phyloP scores from a whole-genome alignment of 768 basidiomycete species.

The Cystobasidium tubakii region DNA sequence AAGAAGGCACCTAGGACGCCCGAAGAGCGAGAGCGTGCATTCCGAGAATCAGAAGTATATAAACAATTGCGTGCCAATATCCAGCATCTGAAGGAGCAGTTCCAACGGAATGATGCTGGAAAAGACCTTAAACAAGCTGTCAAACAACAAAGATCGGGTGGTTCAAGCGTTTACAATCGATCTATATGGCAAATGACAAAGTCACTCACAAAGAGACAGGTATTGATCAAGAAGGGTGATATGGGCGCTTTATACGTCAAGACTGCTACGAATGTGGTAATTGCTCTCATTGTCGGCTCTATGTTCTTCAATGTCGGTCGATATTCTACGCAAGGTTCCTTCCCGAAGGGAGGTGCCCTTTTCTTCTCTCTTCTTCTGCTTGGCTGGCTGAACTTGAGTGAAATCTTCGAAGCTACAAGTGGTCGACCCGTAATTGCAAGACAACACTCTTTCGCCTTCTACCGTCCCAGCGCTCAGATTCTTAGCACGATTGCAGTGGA shows the following conservation, averaged over 20 bases:
- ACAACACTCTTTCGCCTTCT: slow-evolving; percentile 52
- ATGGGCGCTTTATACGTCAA: slow-evolving; percentile 64
- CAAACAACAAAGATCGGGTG: slow-evolving; percentile 9
- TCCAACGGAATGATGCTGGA: not conserved
- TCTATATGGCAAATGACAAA: slow-evolving; percentile 15
- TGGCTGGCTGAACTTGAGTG: slow-evolving; percentile 50
- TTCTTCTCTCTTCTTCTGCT: slow-evolving; percentile 55
- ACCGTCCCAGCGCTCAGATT: slow-evolving; percentile 52
- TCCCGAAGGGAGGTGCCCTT: slow-evolving; percentile 77
- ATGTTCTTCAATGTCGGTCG: slow-evolving; percentile 64
- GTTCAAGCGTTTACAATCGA: slow-evolving; percentile 14
- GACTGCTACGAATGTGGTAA: slow-evolving; percentile 66
- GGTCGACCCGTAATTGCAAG: slow-evolving; percentile 45
- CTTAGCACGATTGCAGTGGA: slow-evolving; percentile 49
- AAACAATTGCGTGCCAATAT: not conserved
- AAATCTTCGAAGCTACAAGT: slow-evolving; percentile 37
- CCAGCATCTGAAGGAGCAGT: not conserved
- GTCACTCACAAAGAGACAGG: slow-evolving; percentile 25
- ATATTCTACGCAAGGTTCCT: slow-evolving; percentile 67
- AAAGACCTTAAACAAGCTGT: slow-evolving; percentile 4
- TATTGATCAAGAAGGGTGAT: slow-evolving; percentile 58
- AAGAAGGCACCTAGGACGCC: slow-evolving; percentile 68
- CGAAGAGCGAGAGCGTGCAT: slow-evolving; percentile 44
- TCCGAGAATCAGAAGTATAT: not conserved
- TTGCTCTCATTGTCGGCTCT: slow-evolving; percentile 48